Percentiles rank a stretch among this genome's conserved stretches.
Conservation (phyloP, 2,329 filamentous ascomycete species). For the Aureobasidium sp. region DNA sequence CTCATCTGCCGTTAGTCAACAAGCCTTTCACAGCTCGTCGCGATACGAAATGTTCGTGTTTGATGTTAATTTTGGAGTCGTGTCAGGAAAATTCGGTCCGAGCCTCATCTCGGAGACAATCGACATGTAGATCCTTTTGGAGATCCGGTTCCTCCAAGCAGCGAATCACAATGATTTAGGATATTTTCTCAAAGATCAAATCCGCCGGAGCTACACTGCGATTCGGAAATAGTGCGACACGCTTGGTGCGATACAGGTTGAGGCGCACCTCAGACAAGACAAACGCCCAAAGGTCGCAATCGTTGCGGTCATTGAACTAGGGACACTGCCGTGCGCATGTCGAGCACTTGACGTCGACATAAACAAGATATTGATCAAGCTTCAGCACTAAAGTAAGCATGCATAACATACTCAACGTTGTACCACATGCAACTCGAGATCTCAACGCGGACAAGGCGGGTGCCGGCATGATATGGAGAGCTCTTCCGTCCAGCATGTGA, state of each 20-base stretch:
- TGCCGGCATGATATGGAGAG: neutral
- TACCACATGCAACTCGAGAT: neutral
- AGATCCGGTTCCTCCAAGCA: neutral
- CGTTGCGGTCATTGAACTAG: neutral
- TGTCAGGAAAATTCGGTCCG: constrained; percentile 10
- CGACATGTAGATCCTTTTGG: neutral
- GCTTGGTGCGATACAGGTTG: neutral
- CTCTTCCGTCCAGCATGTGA: neutral
- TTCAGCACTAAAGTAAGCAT: neutral
- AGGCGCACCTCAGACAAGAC: neutral
- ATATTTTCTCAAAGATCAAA: neutral
- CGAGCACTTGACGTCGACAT: neutral
- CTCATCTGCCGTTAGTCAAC: neutral
- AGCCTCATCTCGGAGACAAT: constrained; percentile 6
- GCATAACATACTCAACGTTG: neutral
- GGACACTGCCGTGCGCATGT: neutral
- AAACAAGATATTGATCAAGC: constrained; percentile 4
- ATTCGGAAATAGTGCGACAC: neutral
- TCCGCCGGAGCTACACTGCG: neutral
- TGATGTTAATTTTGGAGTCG: constrained; percentile 9
- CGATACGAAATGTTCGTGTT: constrained; percentile 10
- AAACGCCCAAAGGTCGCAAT: neutral
- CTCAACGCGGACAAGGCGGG: neutral
- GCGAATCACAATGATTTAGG: neutral
- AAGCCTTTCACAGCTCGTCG: neutral